Evolutionary conservation across 2,329 filamentous ascomycete genomes (phyloP).

Genomic region (Aspergillus brasiliensis): DNA sequence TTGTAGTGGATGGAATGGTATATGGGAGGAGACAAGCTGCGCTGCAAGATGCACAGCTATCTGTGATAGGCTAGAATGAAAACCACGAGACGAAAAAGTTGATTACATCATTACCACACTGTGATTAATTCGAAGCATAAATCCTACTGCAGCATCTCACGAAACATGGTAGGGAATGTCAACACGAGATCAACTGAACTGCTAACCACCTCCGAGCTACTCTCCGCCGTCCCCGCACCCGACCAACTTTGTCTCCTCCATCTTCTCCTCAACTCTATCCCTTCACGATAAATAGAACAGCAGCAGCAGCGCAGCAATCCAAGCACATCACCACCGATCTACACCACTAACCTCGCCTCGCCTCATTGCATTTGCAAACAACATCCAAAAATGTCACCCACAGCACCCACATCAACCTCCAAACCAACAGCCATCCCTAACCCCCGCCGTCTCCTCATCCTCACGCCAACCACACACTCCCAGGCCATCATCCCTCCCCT

Average conservation of each 20-base stretch:
- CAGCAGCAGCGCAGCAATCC: neutral
- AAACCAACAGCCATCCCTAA: conserved; percentile 37
- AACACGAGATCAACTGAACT: too few relatives aligned
- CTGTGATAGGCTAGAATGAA: too few relatives aligned
- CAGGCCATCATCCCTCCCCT: conserved; percentile 39
- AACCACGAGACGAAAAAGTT: too few relatives aligned
- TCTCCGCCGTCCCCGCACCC: neutral
- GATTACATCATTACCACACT: too few relatives aligned
- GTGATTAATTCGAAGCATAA: too few relatives aligned
- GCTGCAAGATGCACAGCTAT: too few relatives aligned
- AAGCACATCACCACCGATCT: too few relatives aligned
- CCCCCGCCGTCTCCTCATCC: conserved; percentile 46
- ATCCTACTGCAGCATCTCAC: too few relatives aligned
- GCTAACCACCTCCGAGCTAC: neutral
- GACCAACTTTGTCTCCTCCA: neutral
- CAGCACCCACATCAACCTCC: neutral
- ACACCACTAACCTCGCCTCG: neutral
- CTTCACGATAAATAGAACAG: neutral
- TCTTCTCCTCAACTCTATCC: conserved; percentile 11
- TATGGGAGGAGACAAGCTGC: too few relatives aligned
- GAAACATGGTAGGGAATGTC: too few relatives aligned
- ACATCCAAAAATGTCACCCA: neutral
- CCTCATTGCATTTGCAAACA: too few relatives aligned
- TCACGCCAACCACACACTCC: conserved; percentile 41
- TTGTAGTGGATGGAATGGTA: too few relatives aligned